Evolutionary conservation across 129 eudicot species (phyloP).

Genomic region (Lonicera japonica): DNA sequence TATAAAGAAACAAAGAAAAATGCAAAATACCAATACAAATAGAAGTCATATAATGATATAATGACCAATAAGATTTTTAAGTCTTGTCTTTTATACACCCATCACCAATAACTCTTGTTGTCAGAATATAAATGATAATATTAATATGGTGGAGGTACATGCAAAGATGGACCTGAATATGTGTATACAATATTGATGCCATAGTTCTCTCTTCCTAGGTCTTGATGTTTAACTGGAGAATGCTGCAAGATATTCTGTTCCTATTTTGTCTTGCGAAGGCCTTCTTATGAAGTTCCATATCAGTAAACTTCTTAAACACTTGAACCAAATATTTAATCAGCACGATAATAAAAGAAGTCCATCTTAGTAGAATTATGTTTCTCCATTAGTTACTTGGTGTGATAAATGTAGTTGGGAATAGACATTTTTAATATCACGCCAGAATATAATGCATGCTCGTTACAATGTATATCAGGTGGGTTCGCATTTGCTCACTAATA

Average conservation of each 20-base stretch:
- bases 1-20: background rate
- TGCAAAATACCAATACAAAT: background rate
- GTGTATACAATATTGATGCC: too few species aligned
- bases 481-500: background rate
- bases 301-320: background rate
- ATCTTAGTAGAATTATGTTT: background rate
- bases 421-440: background rate
- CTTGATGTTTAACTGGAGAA: background rate
- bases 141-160: too few species aligned
- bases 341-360: background rate
- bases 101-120: background rate
- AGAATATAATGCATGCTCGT: background rate
- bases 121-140: too few species aligned
- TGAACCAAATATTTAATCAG: background rate
- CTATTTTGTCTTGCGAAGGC: background rate
- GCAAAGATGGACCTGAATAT: too few species aligned
- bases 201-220: too few species aligned
- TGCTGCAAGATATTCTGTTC: background rate
- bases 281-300: background rate
- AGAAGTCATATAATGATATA: slow-evolving; percentile 2
- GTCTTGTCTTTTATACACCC: background rate
- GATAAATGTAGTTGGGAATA: background rate
- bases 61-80: background rate
- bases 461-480: background rate
- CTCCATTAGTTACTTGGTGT: too few species aligned